Evolutionary conservation across 139 green algal genomes (phyloP).

Genomic region (Chlamydomonas sp.): DNA sequence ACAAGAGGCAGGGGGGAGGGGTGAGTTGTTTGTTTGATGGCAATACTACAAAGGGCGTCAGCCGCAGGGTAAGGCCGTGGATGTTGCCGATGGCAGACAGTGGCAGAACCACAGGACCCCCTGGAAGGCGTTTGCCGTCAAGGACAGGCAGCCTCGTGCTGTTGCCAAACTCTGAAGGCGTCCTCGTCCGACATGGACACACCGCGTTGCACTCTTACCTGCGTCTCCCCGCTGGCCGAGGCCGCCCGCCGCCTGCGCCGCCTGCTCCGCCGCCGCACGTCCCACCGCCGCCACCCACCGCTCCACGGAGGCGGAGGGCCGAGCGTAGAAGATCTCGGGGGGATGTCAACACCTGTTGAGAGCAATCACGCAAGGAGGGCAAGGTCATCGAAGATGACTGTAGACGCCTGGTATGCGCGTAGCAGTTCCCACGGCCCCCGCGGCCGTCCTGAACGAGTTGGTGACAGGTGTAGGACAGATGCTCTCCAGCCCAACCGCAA

Average conservation of each 20-base stretch:
- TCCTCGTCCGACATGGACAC: background rate
- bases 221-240: constrained; percentile 19
- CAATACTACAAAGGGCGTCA: too few relatives aligned
- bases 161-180: too few relatives aligned
- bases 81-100: too few relatives aligned
- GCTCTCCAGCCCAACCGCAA: too few relatives aligned
- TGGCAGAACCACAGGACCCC: too few relatives aligned
- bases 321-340: constrained; percentile 50
- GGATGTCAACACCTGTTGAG: constrained; percentile 17
- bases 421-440: too few relatives aligned
- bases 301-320: constrained; percentile 29
- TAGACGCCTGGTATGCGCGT: background rate
- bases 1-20: background rate
- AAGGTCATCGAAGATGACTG: background rate
- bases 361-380: background rate
- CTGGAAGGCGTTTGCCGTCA: too few relatives aligned
- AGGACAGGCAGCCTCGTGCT: too few relatives aligned
- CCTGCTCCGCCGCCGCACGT: constrained; percentile 2
- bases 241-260: constrained; percentile 24
- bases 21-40: background rate
- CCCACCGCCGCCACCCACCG: constrained; percentile 31
- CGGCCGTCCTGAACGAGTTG: too few relatives aligned
- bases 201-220: constrained; percentile 11
- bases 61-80: too few relatives aligned
- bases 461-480: too few relatives aligned